These are phyloP conservation scores for Phytophthora lateralis DNA, from an alignment of 352 stramenopile genomes.

Conservation along the genomic window DNA sequence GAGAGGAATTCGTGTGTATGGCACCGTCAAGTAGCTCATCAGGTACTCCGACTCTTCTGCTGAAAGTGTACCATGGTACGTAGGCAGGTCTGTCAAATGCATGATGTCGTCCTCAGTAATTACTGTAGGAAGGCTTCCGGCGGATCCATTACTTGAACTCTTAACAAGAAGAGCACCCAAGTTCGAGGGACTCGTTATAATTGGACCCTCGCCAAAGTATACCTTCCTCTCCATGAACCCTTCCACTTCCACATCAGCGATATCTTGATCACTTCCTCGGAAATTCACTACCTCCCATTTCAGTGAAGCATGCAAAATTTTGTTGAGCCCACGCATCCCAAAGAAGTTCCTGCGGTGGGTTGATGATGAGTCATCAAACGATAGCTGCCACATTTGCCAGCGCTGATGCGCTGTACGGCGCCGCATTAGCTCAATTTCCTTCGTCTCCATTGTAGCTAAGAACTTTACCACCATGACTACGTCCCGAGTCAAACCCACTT, in stretches of 20 bases:
- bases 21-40: constrained; percentile 98
- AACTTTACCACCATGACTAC: constrained; percentile 90
- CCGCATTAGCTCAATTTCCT: constrained; percentile 89
- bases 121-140: constrained; percentile 42
- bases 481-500: constrained; percentile 81
- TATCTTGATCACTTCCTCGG: constrained; percentile 87
- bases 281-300: constrained; percentile 92
- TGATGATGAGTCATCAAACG: constrained; percentile 84
- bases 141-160: constrained; percentile 47
- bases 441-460: constrained; percentile 89
- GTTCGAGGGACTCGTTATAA: constrained; percentile 82
- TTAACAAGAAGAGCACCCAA: constrained; percentile 62
- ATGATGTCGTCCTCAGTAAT: constrained; percentile 98
- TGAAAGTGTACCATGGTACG: constrained; percentile 96
- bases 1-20: constrained; percentile 98
- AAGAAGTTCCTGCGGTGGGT: constrained; percentile 83
- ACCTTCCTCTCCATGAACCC: constrained; percentile 89
- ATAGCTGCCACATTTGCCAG: constrained; percentile 91
- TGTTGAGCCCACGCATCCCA: constrained; percentile 67
- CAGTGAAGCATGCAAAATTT: constrained; percentile 63
- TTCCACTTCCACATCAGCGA: constrained; percentile 87
- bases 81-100: constrained; percentile 95
- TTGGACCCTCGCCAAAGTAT: constrained; percentile 87
- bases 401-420: constrained; percentile 71
- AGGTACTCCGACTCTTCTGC: constrained; percentile 97